A percentile compares a stretch with the other conserved stretches of the same genome.
These are phyloP conservation scores for Rhazya stricta DNA, from an alignment of 257 asterid species.

Conservation along the genomic window DNA sequence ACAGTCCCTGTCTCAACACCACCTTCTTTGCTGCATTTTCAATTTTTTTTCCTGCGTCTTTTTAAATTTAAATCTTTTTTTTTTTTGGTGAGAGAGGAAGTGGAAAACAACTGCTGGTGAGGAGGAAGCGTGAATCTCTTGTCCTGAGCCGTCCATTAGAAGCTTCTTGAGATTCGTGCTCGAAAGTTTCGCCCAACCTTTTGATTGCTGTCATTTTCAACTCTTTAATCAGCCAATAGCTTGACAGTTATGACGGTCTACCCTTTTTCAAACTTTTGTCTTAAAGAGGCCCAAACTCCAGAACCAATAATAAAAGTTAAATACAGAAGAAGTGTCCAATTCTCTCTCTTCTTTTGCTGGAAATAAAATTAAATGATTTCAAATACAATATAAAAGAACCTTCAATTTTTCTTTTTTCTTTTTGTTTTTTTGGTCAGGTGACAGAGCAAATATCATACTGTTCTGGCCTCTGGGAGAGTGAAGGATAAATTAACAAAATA, in stretches of 20 bases:
- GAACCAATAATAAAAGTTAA: neutral
- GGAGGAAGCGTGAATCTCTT: neutral
- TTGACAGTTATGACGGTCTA: neutral
- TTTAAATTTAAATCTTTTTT: no score
- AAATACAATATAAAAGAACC: neutral
- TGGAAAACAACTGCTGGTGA: slow-evolving; percentile 2
- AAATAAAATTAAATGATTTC: neutral
- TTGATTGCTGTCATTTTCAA: slow-evolving; percentile 9
- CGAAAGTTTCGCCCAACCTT: neutral
- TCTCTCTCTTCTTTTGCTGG: neutral
- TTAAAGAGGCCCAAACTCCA: neutral
- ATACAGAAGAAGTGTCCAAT: neutral
- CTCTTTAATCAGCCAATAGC: neutral
- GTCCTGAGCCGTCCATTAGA: slow-evolving; percentile 7
- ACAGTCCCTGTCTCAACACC: slow-evolving; percentile 3
- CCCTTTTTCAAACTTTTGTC: neutral
- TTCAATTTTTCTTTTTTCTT: neutral
- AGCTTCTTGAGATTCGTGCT: slow-evolving; percentile 3
- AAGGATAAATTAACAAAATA: neutral
- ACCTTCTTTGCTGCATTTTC: slow-evolving; percentile 1
- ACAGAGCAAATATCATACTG: no score
- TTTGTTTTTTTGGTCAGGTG: no score
- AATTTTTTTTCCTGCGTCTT: neutral
- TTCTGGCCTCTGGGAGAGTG: no score
- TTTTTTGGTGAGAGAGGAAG: neutral